Conservation (phyloP, 306 rosid species). For the Chamaecrista fasciculata region DNA sequence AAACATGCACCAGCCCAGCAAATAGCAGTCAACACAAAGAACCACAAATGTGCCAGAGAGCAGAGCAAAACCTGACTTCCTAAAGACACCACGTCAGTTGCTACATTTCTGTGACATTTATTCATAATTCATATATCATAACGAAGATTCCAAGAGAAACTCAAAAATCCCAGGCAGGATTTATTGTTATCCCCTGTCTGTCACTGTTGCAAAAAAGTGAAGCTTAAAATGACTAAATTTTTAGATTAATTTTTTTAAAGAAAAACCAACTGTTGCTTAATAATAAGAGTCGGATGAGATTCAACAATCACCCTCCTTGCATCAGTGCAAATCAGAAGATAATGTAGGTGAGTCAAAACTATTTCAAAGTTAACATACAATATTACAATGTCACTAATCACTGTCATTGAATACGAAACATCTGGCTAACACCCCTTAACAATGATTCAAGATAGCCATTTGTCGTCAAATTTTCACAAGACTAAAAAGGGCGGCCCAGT, state of each 20-base stretch:
- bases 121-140: not conserved
- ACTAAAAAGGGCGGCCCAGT: no score
- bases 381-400: conserved; percentile 17
- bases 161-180: not conserved
- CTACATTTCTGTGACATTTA: conserved; percentile 1
- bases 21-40: conserved; percentile 24
- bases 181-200: not conserved
- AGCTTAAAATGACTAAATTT: not conserved
- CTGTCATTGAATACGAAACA: not conserved
- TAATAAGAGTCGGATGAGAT: conserved; percentile 21
- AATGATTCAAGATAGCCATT: not conserved
- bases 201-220: not conserved
- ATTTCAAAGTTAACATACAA: not conserved
- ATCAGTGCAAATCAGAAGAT: not conserved
- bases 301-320: not conserved
- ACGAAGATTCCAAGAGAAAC: not conserved
- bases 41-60: conserved; percentile 3
- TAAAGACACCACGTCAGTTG: not conserved
- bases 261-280: conserved; percentile 13
- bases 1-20: not conserved
- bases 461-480: not conserved
- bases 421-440: not conserved
- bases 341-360: not conserved
- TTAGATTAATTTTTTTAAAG: not conserved
- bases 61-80: conserved; percentile 11